Base-by-base conservation (phyloP, 2,329 filamentous ascomycete species). In the Beauveria sp. region DNA sequence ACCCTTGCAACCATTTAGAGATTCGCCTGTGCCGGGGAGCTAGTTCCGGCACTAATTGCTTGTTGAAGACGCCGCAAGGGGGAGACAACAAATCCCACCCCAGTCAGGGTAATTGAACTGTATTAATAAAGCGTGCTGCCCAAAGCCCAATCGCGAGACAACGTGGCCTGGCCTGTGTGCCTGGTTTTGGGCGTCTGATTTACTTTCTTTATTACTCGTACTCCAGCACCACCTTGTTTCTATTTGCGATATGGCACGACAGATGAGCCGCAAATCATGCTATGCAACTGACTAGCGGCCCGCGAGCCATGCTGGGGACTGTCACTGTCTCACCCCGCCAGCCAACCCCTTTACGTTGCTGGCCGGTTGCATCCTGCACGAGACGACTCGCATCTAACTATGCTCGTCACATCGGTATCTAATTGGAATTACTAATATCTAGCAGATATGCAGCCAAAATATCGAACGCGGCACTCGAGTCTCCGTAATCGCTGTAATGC, bases 1-100 rank as follows among this genome's bases (percentile, higher is more conserved):
- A 16, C 43, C 54, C 55, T 49, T 58, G 40, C 28, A 16, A 20
- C 46, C 47, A 51, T 30, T 14, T 10, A 22, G 22, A 59, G 46
- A 59, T 59, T 59, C 47, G 38, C 46, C 22, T 59, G 34, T 30
- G 47, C 14, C 57, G 47, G 46, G 57, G 57, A 59, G 47, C 57
- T 52, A 52, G 38, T 59, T 59, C 57, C 47, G 56, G 57, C 57
- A 59, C 57, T 22, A 51, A 34, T 14, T 58, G 26, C 46, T 59
- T 30, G 57, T 59, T 52, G 57, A 52, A 59, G 46, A 52, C 47
- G 40, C 24, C 45, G 20, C 12, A 20, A n/a, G 43, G 22, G 20
- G 34, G 46, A 59, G 57, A 50, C 30, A 58, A 50, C 55, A 58
- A 26, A 43, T 30, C 46, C 5, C 56, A 42, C 34, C 57, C 34